Evolutionary conservation across 1,284 basidiomycete species (phyloP).

Genomic region (Peniophora sp.): DNA sequence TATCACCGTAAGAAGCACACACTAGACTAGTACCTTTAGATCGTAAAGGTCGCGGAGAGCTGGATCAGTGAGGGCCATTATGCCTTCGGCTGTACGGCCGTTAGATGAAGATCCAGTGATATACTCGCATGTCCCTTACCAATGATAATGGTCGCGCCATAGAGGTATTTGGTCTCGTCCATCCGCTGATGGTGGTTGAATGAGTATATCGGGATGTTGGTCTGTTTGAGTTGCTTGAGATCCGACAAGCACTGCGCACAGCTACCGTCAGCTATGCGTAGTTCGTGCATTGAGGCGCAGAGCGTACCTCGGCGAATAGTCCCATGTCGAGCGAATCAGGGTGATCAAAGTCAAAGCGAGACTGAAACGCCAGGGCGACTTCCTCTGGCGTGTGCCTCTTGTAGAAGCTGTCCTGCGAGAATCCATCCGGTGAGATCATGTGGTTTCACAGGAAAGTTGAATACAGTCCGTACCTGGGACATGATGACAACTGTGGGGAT

Average conservation of each 20-base stretch:
- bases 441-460: neutral
- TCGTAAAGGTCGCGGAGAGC: constrained; percentile 79
- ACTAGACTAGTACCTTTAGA: constrained; percentile 59
- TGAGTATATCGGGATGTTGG: constrained; percentile 90
- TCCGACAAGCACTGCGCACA: constrained; percentile 67
- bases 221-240: constrained; percentile 75
- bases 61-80: constrained; percentile 84
- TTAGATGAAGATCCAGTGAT: neutral
- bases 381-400: constrained; percentile 75
- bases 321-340: constrained; percentile 91
- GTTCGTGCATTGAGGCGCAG: constrained; percentile 5
- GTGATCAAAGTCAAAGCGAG: constrained; percentile 87
- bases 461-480: constrained; percentile 53
- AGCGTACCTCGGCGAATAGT: constrained; percentile 70
- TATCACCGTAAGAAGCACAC: constrained; percentile 1
- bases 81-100: constrained; percentile 67
- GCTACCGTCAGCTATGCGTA: neutral
- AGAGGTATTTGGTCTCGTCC: constrained; percentile 84
- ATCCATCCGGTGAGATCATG: neutral
- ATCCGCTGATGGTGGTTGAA: constrained; percentile 88
- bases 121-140: constrained; percentile 31
- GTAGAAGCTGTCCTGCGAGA: constrained; percentile 88
- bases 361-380: constrained; percentile 75
- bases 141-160: constrained; percentile 94
- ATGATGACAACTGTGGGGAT: constrained; percentile 87